Evolutionary conservation across 2,329 filamentous ascomycete genomes (phyloP), one percentile per base, ranked within the genome.

Genomic region (Penicillium sp.): DNA sequence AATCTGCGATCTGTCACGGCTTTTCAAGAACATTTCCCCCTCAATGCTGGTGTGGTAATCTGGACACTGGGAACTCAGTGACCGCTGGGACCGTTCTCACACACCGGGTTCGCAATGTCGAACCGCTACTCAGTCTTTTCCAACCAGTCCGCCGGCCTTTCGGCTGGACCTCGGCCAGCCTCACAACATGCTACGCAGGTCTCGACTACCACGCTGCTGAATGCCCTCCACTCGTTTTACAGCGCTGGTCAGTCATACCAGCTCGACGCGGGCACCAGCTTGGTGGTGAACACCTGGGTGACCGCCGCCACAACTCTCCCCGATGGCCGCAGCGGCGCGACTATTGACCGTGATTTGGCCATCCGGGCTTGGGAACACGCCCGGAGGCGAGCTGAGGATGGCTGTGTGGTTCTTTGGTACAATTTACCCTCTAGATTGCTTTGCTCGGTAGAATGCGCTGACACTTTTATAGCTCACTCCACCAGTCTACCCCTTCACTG

Each of bases 251-350:
- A 90, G 66, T 85, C 93, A n/a, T 94, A 95, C 70, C 81, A 82
- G 57, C 83, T 99, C 42, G 94, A 99, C 73, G 86, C 91, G 44
- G 90, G 90, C 61, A 94, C 92, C 33, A 96, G 90, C 70, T 73
- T 97, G 36, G 92, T 94, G 0, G 90, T 97, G 60, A 97, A 97
- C 76, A 96, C 91, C 52, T 96, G 92, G 92, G 81, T 94, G 48
- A 95, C 90, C 3, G 89, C 90, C 16, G 81, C 84, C 26, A 88
- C 88, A 61, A 76, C 82, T 23, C 84, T 86, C 36, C 80, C 83
- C 2, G 84, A 90, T 65, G 88, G 88, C 34, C 80, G 82, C 51
- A 78, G 80, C 43, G 89, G 89, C 47, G 89, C 89, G 49, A 91
- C 89, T 7, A 84, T 97, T 39, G 94, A 99, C 73, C 75, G 83